Evolutionary conservation across 371 early-diverging fungal genomes (phyloP).

Genomic region (Lichtheimia corymbifera): DNA sequence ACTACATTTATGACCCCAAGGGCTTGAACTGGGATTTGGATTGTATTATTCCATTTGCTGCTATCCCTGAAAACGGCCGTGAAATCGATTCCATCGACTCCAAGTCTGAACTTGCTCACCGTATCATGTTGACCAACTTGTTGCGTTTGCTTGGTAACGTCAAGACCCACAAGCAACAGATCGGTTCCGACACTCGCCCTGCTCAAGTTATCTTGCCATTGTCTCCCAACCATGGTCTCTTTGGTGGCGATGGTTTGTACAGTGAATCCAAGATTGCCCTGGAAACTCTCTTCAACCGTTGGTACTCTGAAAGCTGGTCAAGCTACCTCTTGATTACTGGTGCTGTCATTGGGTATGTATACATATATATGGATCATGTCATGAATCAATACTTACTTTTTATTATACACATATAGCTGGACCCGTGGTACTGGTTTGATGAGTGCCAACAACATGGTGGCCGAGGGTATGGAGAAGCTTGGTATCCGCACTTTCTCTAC

Average conservation of each 20-base stretch:
- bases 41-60: conserved; percentile 94
- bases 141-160: conserved; percentile 81
- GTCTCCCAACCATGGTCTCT: conserved; percentile 96
- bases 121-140: conserved; percentile 91
- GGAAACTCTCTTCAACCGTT: conserved; percentile 91
- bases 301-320: conserved; percentile 92
- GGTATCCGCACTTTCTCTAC: conserved; percentile 94
- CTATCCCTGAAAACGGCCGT: conserved; percentile 88
- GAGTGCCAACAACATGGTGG: conserved; percentile 90
- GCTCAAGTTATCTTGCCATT: conserved; percentile 91
- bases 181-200: conserved; percentile 83
- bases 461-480: conserved; percentile 87
- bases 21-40: conserved; percentile 93
- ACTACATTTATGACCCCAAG: conserved; percentile 87
- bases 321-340: conserved; percentile 88
- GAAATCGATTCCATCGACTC: conserved; percentile 87
- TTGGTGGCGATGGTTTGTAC: conserved; percentile 94
- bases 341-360: conserved; percentile 83
- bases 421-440: conserved; percentile 97
- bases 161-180: conserved; percentile 80
- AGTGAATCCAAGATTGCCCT: conserved; percentile 93
- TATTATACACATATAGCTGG: conserved; percentile 68
- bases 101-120: conserved; percentile 88
- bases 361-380: not conserved
- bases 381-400: conserved; percentile 6